Evolutionary conservation across 2,329 filamentous ascomycete genomes (phyloP), one percentile per base, ranked within the genome.

Genomic region (Cadophora luteo-olivacea): DNA sequence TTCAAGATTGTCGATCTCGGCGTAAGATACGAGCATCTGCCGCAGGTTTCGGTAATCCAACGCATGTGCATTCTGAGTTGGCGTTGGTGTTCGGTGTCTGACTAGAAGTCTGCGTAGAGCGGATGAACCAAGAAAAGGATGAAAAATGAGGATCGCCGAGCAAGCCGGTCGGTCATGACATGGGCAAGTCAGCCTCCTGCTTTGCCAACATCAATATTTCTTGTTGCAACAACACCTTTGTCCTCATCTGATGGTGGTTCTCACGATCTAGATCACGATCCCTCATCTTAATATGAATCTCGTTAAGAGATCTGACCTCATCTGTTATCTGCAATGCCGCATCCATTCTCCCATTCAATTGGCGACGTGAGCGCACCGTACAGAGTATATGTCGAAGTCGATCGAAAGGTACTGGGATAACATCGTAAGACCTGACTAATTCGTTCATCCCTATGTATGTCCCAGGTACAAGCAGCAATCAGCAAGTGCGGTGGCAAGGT

Each of bases 381-480:
- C 41, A 19, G 41, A 45, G 41, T 19, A 6, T 9, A 49, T 33
- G 8, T 55, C 25, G 24, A 55, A 55, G 25, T n/a, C 52, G 52
- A 55, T 55, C 25, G 25, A 55, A 14, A 6, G 52, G 16, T 4
- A 16, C 52, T 29, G n/a, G 25, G 6, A 12, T n/a, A 55, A n/a
- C 14, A n/a, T 11, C 32, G 25, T 25, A 16, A 33, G 29, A 33
- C 7, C 25, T 19, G 25, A 49, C 45, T 19, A n/a, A 9, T 49
- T 22, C n/a, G 5, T 22, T 49, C 41, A 19, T 16, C 12, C 16
- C 41, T 49, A 55, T 55, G 52, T 33, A 33, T 55, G 52, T 33
- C 32, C 52, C 52, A 55, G 16, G 52, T 55, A 55, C 52, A 33
- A 55, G 52, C 25, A 33, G 52, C 52, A 19, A 55, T 25, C 51